Evolutionary conservation across 164 flowering plant genomes (phyloP), one percentile per base, ranked within the genome.

Genomic region (Aristolochia contorta): DNA sequence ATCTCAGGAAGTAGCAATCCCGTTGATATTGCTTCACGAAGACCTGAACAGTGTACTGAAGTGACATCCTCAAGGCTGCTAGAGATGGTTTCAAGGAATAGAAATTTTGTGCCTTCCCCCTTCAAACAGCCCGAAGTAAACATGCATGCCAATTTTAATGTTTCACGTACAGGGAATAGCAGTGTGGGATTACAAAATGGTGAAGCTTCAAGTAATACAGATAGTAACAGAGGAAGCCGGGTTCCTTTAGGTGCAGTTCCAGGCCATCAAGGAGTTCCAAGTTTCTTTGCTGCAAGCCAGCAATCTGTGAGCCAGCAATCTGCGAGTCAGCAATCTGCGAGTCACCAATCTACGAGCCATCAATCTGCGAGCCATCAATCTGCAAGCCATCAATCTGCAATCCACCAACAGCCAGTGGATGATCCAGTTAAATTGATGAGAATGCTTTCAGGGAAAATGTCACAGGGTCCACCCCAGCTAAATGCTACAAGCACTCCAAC

Each of bases 371-470:
- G 30, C 30, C 30, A 27, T 5, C 30, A 27, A 27, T 27, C 30
- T 27, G 30, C 30, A 27, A 27, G 30, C 30, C 30, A 27, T 5
- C 30, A 27, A 27, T 27, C 30, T 27, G 30, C 30, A 32, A 86
- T 73, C 56, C 63, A 56, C 47, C 77, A 72, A 54, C 81, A 72
- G 47, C 90, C 77, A 64, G 83, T 78, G 19, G 78, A 70, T 64
- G 90, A 91, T 61, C 92, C 97, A 16, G 88, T 82, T 45, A 82
- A 81, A 73, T 56, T 74, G 71, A 84, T 85, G 89, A 85, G 75
- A 71, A 74, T 72, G 67, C 56, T 82, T 60, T 49, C 82, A 27
- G 89, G 80, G 61, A 80, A 77, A 71, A 62, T 77, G 54, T 80
- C 81, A 61, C 76, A 71, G 64, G 54, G 56, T 27, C 45, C 27